Evolutionary conservation across 2,329 filamentous ascomycete genomes (phyloP), one percentile per base, ranked within the genome.

Genomic region (Stemphylium beticola): DNA sequence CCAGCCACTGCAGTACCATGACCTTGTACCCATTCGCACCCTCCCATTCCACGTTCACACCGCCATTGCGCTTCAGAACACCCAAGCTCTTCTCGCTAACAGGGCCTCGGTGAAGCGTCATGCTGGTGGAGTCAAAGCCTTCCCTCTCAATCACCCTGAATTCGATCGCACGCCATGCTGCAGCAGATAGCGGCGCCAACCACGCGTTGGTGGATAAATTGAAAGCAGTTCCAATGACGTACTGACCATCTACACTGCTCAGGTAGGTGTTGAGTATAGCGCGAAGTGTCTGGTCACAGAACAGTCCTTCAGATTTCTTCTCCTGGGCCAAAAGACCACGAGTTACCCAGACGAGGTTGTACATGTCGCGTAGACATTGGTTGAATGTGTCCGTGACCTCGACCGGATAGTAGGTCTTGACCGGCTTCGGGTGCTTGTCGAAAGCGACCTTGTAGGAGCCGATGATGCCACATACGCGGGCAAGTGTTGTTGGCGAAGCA

Each of bases 351-450:
- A 95, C 74, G 45, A 90, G 86, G 70, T 96, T 96, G 78, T 91
- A 93, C 29, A 92, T 83, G 69, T 96, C 92, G 86, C 95, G 93
- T 29, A 96, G 82, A 71, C 89, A 92, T 18, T 88, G 88, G 71
- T 96, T 96, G 77, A 95, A 93, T 20, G 83, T 77, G 60, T 86
- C 84, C 36, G 73, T 74, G 40, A 57, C 59, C 67, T 65, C 41
- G 61, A 52, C 34, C 45, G 69, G 42, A 61, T 73, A 62, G 62
- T 72, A 63, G 65, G 68, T 57, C 69, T 78, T 48, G 67, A 75
- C 59, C 10, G 72, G 81, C 70, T 49, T 76, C 18, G 77, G 85
- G 53, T 87, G 85, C 22, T 78, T 75, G 68, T 93, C 90, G 66
- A 93, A 91, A 0, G 87, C 85, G 20, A 81, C 81, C 73, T 95